These are phyloP conservation scores for Parastagonospora avenae DNA, from an alignment of 2,329 filamentous ascomycete genomes.

Conservation along the genomic window DNA sequence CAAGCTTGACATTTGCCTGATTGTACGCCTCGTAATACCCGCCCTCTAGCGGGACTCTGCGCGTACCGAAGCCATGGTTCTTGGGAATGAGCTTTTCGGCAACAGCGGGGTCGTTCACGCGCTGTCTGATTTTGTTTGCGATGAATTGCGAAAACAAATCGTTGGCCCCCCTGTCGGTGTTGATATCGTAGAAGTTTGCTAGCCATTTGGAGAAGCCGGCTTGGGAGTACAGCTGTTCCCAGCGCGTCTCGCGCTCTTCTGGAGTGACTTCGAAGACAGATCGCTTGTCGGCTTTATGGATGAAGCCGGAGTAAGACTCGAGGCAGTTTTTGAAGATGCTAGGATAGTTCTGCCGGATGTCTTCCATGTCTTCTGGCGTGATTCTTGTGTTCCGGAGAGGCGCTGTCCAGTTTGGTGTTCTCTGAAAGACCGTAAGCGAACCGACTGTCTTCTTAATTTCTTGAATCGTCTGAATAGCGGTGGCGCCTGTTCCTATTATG, in stretches of 20 bases:
- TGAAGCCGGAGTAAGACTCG: slow-evolving; percentile 21
- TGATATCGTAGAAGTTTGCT: slow-evolving; percentile 24
- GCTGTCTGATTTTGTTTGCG: slow-evolving; percentile 44
- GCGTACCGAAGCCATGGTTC: slow-evolving; percentile 49
- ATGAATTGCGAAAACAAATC: slow-evolving; percentile 31
- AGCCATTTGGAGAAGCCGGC: slow-evolving; percentile 25
- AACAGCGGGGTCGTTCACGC: slow-evolving; percentile 50
- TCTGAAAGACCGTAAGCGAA: slow-evolving; percentile 15
- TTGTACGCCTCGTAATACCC: slow-evolving; percentile 51
- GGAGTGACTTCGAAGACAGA: slow-evolving; percentile 16
- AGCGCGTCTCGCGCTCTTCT: slow-evolving; percentile 19
- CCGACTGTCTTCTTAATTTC: slow-evolving; percentile 15
- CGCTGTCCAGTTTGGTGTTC: slow-evolving; percentile 23
- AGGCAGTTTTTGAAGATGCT: slow-evolving; percentile 20
- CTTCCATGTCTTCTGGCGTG: slow-evolving; percentile 16
- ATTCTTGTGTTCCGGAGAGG: slow-evolving; percentile 23
- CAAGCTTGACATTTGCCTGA: slow-evolving; percentile 44
- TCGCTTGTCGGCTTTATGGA: slow-evolving; percentile 15
- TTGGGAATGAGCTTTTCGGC: slow-evolving; percentile 50
- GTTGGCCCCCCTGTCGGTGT: slow-evolving; percentile 30
- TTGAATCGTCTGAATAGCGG: slow-evolving; percentile 15
- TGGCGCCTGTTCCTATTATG: slow-evolving; percentile 15
- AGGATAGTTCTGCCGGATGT: slow-evolving; percentile 18
- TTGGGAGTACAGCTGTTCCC: slow-evolving; percentile 23
- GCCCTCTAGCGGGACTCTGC: slow-evolving; percentile 50